Percentiles rank a stretch among this genome's conserved stretches.
phyloP scores from a whole-genome alignment of 495 filamentous ascomycete genomes.

The Baudoinia panamericana region DNA sequence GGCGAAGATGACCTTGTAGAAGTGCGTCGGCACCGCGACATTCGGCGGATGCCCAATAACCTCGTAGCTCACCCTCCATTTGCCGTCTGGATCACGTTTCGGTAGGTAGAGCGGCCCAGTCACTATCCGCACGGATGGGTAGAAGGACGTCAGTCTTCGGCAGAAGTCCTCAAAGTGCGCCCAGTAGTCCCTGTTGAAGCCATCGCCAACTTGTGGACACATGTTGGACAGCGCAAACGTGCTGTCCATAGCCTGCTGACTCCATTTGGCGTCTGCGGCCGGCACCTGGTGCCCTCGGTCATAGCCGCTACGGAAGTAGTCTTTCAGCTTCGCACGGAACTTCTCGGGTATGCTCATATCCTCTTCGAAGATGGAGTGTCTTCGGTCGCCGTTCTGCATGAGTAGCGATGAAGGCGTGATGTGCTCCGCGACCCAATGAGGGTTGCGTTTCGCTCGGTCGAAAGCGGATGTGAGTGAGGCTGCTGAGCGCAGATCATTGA shows the following conservation, averaged over 20 bases:
- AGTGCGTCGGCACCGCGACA: constrained; percentile 92
- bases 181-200: constrained; percentile 99
- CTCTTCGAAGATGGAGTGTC: constrained; percentile 70
- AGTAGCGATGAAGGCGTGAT: constrained; percentile 82
- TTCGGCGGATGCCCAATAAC: constrained; percentile 93
- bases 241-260: constrained; percentile 80
- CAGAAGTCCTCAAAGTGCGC: constrained; percentile 97
- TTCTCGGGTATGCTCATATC: constrained; percentile 64
- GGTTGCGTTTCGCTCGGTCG: constrained; percentile 85
- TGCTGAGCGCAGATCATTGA: constrained; percentile 65
- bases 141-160: constrained; percentile 61
- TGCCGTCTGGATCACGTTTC: constrained; percentile 64
- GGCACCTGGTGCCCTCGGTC: constrained; percentile 73
- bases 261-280: constrained; percentile 93
- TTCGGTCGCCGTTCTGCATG: constrained; percentile 63
- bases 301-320: constrained; percentile 84
- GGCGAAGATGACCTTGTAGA: constrained; percentile 96
- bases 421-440: constrained; percentile 92
- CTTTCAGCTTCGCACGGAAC: constrained; percentile 79
- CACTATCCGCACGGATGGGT: constrained; percentile 79
- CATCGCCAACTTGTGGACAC: constrained; percentile 94
- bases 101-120: constrained; percentile 92
- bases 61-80: constrained; percentile 92
- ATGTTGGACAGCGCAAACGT: constrained; percentile 91
- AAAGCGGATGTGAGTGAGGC: constrained; percentile 68